Percentiles rank a stretch among this genome's conserved stretches.
Evolutionary conservation across 2,329 filamentous ascomycete genomes (phyloP).

Genomic region (Didymella pinodella): DNA sequence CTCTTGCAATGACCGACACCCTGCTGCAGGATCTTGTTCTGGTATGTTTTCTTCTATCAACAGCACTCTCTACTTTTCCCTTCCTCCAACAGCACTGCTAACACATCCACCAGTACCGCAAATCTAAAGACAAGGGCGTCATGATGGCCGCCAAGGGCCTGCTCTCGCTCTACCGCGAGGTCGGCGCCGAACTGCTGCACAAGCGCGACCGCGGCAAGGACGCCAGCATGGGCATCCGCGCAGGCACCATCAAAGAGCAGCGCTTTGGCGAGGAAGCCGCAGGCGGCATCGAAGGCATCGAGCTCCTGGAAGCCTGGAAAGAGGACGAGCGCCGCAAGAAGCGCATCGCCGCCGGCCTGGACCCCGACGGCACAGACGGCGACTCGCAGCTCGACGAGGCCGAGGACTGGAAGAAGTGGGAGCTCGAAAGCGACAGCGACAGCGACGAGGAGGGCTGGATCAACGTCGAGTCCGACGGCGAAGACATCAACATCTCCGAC

Average conservation of each 20-base stretch:
- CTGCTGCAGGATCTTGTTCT: conserved; percentile 94
- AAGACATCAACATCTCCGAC: conserved; percentile 75
- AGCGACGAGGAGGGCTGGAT: conserved; percentile 88
- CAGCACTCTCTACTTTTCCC: too few species aligned
- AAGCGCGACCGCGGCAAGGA: conserved; percentile 92
- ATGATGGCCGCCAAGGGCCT: conserved; percentile 98
- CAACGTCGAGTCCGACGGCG: conserved; percentile 81
- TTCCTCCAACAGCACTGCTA: conserved; percentile 2
- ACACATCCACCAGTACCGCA: conserved; percentile 68
- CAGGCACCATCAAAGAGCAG: conserved; percentile 76
- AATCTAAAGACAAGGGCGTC: conserved; percentile 98
- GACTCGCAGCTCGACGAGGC: conserved; percentile 68
- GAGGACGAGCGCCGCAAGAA: conserved; percentile 83
- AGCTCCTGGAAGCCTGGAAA: conserved; percentile 92
- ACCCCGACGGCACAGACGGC: conserved; percentile 66
- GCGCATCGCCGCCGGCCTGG: conserved; percentile 71
- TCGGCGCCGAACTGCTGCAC: conserved; percentile 85
- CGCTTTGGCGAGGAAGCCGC: conserved; percentile 82
- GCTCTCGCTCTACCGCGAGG: conserved; percentile 87
- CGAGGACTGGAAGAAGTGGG: conserved; percentile 65
- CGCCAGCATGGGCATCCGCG: conserved; percentile 80
- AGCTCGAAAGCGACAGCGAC: conserved; percentile 65
- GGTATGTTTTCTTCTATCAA: conserved; percentile 29
- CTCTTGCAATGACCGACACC: conserved; percentile 94
- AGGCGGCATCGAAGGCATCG: conserved; percentile 91